phyloP scores from a whole-genome alignment of 306 rosid genomes.

The Casuarina equisetifolia region DNA sequence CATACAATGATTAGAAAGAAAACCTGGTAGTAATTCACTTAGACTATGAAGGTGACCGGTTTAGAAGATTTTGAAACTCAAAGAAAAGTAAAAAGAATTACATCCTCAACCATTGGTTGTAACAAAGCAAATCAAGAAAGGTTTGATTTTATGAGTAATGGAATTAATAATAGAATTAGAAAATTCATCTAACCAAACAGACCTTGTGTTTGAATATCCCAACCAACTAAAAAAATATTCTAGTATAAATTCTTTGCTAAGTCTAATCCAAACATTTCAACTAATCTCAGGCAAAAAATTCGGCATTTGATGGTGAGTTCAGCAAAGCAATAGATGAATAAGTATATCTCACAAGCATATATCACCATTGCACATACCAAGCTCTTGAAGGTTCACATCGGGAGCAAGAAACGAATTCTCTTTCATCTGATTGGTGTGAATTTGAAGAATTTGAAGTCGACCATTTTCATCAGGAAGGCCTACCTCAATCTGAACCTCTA shows the following conservation, averaged over 20 bases:
- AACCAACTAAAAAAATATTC: conserved; percentile 21
- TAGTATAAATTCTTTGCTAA: background rate
- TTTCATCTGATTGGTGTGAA: conserved; percentile 97
- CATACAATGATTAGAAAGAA: background rate
- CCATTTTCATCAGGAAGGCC: conserved; percentile 99
- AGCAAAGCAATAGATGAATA: conserved; percentile 17
- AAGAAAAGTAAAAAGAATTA: no score
- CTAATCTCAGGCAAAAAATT: background rate
- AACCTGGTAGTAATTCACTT: background rate
- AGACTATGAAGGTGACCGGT: background rate
- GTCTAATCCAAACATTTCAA: no score
- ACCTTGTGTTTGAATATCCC: conserved; percentile 2
- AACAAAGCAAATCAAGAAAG: background rate
- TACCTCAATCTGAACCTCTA: conserved; percentile 98
- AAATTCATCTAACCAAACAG: background rate
- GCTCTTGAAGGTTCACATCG: conserved; percentile 86
- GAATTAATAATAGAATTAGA: no score
- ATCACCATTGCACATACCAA: conserved; percentile 60
- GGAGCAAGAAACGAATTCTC: conserved; percentile 95
- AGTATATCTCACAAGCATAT: conserved; percentile 22
- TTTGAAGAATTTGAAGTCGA: conserved; percentile 91
- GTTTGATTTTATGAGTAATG: background rate
- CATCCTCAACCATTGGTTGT: background rate
- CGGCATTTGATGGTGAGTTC: conserved; percentile 16
- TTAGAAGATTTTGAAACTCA: background rate